These are phyloP conservation scores for Quercus engelmannii DNA, from an alignment of 306 rosid genomes.

Conservation along the genomic window DNA sequence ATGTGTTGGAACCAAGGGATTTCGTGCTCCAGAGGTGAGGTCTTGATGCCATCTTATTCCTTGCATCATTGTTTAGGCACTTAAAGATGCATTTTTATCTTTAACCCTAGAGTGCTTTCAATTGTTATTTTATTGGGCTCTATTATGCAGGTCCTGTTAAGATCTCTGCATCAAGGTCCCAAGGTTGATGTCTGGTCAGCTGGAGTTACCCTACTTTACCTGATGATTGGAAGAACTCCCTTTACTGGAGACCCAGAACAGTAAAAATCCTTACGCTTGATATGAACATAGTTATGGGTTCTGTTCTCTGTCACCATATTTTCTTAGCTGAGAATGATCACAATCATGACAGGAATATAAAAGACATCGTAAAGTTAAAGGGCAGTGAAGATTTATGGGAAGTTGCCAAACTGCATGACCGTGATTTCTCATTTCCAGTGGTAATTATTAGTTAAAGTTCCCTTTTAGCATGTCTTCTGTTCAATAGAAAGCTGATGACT, in stretches of 20 bases:
- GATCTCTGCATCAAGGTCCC: conserved; percentile 62
- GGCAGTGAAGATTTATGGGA: conserved; percentile 79
- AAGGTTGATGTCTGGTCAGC: conserved; percentile 79
- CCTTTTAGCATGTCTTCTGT: background rate
- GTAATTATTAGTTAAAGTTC: conserved; percentile 22
- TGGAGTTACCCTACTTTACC: conserved; percentile 70
- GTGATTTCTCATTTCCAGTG: conserved; percentile 55
- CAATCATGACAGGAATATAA: conserved; percentile 51
- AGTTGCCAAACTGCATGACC: conserved; percentile 70
- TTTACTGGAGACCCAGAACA: conserved; percentile 74
- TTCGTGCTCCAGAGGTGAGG: conserved; percentile 78
- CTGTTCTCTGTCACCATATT: background rate
- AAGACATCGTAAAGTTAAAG: conserved; percentile 61
- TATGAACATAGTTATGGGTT: background rate
- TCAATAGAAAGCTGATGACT: too few relatives aligned
- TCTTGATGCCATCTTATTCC: background rate
- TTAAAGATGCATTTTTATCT: too few relatives aligned
- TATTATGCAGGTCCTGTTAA: conserved; percentile 54
- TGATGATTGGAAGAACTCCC: conserved; percentile 59
- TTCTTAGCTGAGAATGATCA: background rate
- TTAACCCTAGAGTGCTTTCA: too few relatives aligned
- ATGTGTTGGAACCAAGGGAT: conserved; percentile 77
- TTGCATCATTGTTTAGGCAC: too few relatives aligned
- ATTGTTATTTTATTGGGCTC: too few relatives aligned
- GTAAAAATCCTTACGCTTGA: conserved; percentile 21